Evolutionary conservation across 768 basidiomycete genomes (phyloP).

Genomic region (Podaxis carcinomalis): DNA sequence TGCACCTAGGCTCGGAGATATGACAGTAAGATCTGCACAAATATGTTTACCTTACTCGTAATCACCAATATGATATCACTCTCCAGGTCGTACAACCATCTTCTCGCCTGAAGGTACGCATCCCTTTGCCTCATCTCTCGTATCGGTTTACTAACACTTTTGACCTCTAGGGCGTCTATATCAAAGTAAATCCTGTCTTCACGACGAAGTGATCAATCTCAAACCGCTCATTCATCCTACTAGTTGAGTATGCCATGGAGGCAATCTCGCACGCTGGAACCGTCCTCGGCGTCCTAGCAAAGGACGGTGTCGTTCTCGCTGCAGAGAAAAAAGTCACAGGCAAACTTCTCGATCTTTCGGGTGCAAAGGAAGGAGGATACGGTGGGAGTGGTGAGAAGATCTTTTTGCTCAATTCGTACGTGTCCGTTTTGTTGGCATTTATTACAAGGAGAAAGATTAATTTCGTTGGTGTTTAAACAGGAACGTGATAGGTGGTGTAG

Average conservation of each 20-base stretch:
- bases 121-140: constrained; percentile 1
- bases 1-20: constrained; percentile 81
- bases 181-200: constrained; percentile 57
- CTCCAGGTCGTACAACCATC: constrained; percentile 88
- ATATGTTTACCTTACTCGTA: constrained; percentile 8
- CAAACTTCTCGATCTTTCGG: constrained; percentile 90
- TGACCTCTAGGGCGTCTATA: constrained; percentile 78
- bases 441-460: not conserved
- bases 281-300: constrained; percentile 88
- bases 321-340: constrained; percentile 99
- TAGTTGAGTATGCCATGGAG: constrained; percentile 99
- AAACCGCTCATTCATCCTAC: not conserved
- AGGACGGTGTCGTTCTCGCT: constrained; percentile 87
- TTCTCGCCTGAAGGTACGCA: constrained; percentile 92
- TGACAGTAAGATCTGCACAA: constrained; percentile 64
- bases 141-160: constrained; percentile 10
- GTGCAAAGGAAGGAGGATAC: constrained; percentile 81
- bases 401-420: constrained; percentile 87
- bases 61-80: constrained; percentile 18
- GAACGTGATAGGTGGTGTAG: constrained; percentile 93
- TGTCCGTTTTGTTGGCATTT: constrained; percentile 12
- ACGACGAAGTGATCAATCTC: not conserved
- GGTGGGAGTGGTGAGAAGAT: constrained; percentile 99
- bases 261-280: constrained; percentile 96
- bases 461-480: constrained; percentile 32